These are phyloP conservation scores for Lagerstroemia speciosa DNA, from an alignment of 345 rosid species.

Conservation along the genomic window DNA sequence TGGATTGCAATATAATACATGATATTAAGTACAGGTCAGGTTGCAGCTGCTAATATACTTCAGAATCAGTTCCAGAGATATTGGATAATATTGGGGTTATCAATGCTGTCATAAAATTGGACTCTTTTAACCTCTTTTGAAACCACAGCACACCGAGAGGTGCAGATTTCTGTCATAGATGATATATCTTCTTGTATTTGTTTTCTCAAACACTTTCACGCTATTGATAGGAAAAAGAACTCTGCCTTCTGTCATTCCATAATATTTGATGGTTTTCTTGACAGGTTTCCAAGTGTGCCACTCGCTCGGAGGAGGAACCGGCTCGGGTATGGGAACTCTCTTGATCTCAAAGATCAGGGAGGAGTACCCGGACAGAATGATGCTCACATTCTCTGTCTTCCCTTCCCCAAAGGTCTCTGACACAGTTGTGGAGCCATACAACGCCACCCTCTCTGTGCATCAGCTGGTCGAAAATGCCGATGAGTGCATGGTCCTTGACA, in stretches of 20 bases:
- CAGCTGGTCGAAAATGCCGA: constrained; percentile 95
- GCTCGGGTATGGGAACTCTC: constrained; percentile 96
- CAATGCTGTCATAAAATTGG: not conserved
- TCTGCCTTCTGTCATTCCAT: not conserved
- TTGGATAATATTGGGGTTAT: not conserved
- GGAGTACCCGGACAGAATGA: constrained; percentile 97
- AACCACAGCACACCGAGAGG: not conserved
- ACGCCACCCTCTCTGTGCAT: constrained; percentile 95
- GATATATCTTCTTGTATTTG: not conserved
- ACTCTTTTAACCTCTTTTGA: no score
- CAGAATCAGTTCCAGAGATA: not conserved
- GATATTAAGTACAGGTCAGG: not conserved
- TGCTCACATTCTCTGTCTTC: constrained; percentile 96
- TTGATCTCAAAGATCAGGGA: constrained; percentile 90
- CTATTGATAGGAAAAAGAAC: not conserved
- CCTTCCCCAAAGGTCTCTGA: constrained; percentile 98
- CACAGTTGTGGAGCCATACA: constrained; percentile 98
- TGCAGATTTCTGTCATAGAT: not conserved
- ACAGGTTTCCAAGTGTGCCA: constrained; percentile 96
- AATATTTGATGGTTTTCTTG: not conserved
- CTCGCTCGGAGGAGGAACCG: constrained; percentile 96
- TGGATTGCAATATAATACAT: not conserved
- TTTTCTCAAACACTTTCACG: not conserved
- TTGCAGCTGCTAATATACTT: not conserved
- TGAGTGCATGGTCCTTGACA: constrained; percentile 96